Evolutionary conservation across 305 asterid species (phyloP), one percentile per base, ranked within the genome.

Genomic region (Fraxinus sp.): DNA sequence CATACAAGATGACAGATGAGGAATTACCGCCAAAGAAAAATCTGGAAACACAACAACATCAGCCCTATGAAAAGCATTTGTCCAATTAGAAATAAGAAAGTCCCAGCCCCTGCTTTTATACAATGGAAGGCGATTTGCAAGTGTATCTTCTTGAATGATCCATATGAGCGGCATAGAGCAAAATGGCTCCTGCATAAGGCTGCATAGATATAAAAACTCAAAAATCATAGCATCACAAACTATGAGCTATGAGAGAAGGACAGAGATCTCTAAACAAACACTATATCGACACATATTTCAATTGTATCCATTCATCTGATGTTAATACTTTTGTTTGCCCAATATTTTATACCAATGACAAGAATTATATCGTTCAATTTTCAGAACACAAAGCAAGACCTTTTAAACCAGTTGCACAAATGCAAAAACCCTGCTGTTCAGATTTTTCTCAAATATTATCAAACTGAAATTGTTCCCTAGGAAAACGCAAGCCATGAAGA

Each of bases 131-230:
- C 94, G 98, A 80, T 79, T 89, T 83, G 97, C 97, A 66, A 96
- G 98, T 26, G 91, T 90, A 86, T 93, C 98, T 87, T 93, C 97
- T 87, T 96, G 97, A 90, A 96, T 88, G 78, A 95, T 92, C 99
- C 98, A 96, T 87, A 96, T 86, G 35, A 96, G 92, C 52, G 98
- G 97, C 86, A 96, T 94, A 87, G 97, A 95, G 98, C 98, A 90
- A 85, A 96, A 96, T 59, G 98, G 99, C 97, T 96, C 98, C 98
- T 93, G 99, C 98, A 96, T 95, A 88, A 96, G 98, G 97, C 99
- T 96, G 99, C 97, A 93, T 85, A 91, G 87, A 90, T 92, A 90
- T 95, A 93, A 91, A 24, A 91, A 92, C 88, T 92, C 92, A 92
- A 92, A 90, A 86, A 89, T 90, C 90, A 90, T 85, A 91, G 88